Base-by-base conservation (phyloP, 371 early-diverging fungal genomes). In the Conidiobolus incongruus region DNA sequence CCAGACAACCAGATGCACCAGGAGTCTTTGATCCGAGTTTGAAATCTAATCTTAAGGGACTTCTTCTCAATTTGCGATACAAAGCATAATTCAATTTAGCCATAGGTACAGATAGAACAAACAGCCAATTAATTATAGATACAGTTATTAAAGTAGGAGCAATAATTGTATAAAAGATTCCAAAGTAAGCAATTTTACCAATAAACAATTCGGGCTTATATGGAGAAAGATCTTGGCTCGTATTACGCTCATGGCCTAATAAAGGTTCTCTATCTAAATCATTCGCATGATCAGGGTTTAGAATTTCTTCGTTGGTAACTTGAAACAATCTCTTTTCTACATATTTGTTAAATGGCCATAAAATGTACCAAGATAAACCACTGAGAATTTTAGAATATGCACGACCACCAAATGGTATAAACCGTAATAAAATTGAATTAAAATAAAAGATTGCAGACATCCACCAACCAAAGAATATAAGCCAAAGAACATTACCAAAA, bases 291-390 rank as follows among this genome's bases (percentile, higher is more conserved):
- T n/a, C n/a, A n/a, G n/a, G n/a, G n/a, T n/a, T n/a, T n/a, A n/a
- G n/a, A n/a, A n/a, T n/a, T n/a, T 49, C 47, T 17, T 38, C 34
- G 24, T 39, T 17, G 13, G 55, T 55, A n/a, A n/a, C n/a, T n/a
- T n/a, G n/a, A n/a, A n/a, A n/a, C n/a, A n/a, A n/a, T n/a, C n/a
- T n/a, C 5, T 65, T 62, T 47, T 79, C 84, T 2, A 91, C 79
- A 53, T 80, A 87, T 47, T 82, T 76, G 7, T 88, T 91, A 64
- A 91, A 93, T 2, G 94, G 94, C 89, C 89, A 90, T 15, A 87
- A 52, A 16, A 91, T 59, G 47, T 91, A 93, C 41, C 66, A 61
- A 20, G 72, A 64, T 2, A 80, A 54, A 19, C 70, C 80, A 6
- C 63, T 49, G 5, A 73, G 52, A 10, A 76, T 72, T 2, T 58